These are phyloP conservation scores for Penicillium dipodomyicola DNA, from an alignment of 495 filamentous ascomycete genomes.

Conservation along the genomic window DNA sequence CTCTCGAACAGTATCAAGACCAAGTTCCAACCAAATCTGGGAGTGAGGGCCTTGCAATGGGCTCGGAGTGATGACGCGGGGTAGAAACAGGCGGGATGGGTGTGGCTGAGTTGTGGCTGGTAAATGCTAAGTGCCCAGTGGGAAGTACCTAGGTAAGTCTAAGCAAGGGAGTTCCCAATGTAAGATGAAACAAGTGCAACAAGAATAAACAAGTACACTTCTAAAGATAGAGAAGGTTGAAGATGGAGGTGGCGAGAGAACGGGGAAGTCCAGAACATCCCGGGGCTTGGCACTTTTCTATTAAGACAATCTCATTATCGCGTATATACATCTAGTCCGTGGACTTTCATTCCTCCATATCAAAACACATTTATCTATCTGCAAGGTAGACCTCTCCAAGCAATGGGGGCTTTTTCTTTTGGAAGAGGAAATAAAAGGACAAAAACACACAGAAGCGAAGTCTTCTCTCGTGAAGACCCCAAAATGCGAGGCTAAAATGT, in stretches of 20 bases:
- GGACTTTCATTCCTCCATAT: not conserved
- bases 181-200: not conserved
- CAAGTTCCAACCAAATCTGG: slow-evolving; percentile 12
- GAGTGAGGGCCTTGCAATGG: not conserved
- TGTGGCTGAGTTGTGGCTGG: slow-evolving; percentile 26
- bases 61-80: slow-evolving; percentile 22
- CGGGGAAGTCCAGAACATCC: slow-evolving; percentile 19
- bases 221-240: not conserved
- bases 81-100: slow-evolving; percentile 22
- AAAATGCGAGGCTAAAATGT: slow-evolving; percentile 9
- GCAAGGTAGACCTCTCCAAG: slow-evolving; percentile 4
- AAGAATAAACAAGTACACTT: not conserved
- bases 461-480: not conserved
- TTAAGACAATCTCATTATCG: slow-evolving; percentile 1
- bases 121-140: slow-evolving; percentile 4
- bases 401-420: not conserved
- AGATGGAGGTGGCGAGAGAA: slow-evolving; percentile 8
- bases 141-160: not conserved
- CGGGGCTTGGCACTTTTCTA: slow-evolving; percentile 16
- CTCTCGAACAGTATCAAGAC: slow-evolving; percentile 2
- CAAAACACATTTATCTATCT: not conserved
- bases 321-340: slow-evolving; percentile 2
- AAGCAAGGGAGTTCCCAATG: not conserved
- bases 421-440: not conserved
- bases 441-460: not conserved